Percentiles rank a stretch among this genome's conserved stretches.
Conservation (phyloP, 345 rosid genomes). For the Populus deltoides region DNA sequence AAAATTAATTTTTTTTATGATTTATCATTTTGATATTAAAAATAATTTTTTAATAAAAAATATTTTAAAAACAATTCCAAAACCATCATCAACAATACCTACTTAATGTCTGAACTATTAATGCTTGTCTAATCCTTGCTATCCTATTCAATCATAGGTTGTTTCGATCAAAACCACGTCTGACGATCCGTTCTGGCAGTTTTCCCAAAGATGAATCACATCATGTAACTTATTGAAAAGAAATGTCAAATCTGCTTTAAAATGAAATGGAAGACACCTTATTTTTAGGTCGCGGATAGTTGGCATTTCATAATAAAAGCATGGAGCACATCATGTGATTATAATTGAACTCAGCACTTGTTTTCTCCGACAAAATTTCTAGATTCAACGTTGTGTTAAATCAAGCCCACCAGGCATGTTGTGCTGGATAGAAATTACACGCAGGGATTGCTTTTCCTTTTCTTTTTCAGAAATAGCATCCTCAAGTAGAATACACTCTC, state of each 20-base stretch:
- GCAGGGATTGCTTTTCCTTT: no score
- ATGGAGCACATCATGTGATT: slow-evolving; percentile 6
- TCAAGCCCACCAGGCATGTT: background rate
- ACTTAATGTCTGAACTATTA: background rate
- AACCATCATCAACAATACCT: no score
- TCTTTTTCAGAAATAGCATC: background rate
- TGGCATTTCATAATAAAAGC: background rate
- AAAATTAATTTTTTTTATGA: no score
- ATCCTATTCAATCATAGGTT: background rate
- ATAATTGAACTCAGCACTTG: background rate
- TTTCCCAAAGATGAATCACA: background rate
- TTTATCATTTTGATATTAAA: no score
- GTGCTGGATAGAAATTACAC: background rate
- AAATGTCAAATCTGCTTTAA: background rate
- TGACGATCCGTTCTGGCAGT: background rate
- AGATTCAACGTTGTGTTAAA: background rate
- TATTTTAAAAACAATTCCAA: background rate
- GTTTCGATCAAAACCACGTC: background rate
- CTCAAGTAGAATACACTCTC: background rate
- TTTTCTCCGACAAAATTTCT: slow-evolving; percentile 1
- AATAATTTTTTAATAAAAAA: no score
- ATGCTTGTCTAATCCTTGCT: background rate
- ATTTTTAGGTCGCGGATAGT: background rate
- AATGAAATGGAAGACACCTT: background rate
- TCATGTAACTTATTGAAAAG: background rate